A percentile compares a stretch with the other conserved stretches of the same genome.
Conservation (phyloP, 495 filamentous ascomycete genomes). For the Penicillium pancosmium region DNA sequence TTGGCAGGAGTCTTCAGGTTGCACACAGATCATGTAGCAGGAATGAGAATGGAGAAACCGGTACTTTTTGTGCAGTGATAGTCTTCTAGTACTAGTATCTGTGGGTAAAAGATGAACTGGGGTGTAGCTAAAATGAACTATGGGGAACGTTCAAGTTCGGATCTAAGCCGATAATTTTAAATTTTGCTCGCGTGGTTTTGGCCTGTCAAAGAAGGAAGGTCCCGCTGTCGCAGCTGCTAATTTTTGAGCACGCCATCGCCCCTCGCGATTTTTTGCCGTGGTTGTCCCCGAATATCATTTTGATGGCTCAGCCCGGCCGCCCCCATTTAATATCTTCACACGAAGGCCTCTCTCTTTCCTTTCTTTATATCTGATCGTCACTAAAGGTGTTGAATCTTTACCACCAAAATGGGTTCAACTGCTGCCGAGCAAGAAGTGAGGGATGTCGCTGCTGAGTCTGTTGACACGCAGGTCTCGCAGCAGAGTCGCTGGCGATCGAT, state of each 20-base stretch:
- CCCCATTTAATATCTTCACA: background rate
- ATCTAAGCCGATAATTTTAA: background rate
- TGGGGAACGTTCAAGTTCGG: background rate
- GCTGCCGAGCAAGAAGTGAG: background rate
- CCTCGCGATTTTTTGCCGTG: conserved; percentile 4
- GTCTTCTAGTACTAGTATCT: too few relatives aligned
- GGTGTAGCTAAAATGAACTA: background rate
- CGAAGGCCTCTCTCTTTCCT: background rate
- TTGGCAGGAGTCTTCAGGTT: background rate
- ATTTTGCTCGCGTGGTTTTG: conserved; percentile 5
- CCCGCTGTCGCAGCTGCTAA: conserved; percentile 1
- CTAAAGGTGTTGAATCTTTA: background rate
- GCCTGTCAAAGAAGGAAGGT: conserved; percentile 4
- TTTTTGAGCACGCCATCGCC: conserved; percentile 1
- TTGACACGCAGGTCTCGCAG: background rate
- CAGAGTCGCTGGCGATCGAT: background rate
- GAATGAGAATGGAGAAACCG: background rate
- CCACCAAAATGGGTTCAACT: conserved; percentile 3
- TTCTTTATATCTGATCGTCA: background rate
- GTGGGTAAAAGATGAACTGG: too few relatives aligned
- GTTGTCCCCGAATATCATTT: background rate
- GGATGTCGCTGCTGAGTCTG: background rate
- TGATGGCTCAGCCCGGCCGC: background rate
- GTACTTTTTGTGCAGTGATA: background rate
- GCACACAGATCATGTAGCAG: background rate